Evolutionary conservation across 2,329 filamentous ascomycete genomes (phyloP), one percentile per base, ranked within the genome.

Genomic region (Pleomassaria siparia): DNA sequence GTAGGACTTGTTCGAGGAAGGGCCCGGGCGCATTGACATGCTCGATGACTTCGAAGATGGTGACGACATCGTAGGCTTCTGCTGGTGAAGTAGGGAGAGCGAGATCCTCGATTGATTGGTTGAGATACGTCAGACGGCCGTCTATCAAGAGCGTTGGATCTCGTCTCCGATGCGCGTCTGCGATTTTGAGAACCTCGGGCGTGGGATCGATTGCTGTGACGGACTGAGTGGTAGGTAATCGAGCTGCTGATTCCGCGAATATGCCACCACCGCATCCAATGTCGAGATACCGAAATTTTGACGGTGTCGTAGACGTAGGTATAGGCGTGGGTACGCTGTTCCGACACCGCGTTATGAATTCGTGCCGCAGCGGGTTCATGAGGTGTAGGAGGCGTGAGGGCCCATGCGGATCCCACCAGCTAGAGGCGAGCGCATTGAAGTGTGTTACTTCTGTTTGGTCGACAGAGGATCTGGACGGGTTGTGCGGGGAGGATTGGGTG

Each of bases 351-450:
- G 79, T 79, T 70, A 96, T 94, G 74, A 97, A 97, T 73, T 91
- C 85, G 75, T 97, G 91, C 26, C 94, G 91, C 37, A 96, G 83
- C 1, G 94, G 94, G 74, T 99, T 97, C 92, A 99, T 97, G 58
- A 96, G 86, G 72, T 99, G 94, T 2, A 99, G 84, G 49, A 96
- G 84, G 30, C 92, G 85, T 3, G 91, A 96, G 6, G 92, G 87
- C 43, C 94, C 94, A 66, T 96, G 85, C 1, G 92, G 89, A 72
- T 97, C 91, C 94, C 94, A 99, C 94, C 94, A 99, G 62, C 87
- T 87, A 56, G 88, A 89, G 56, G 94, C 94, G 63, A 99, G 89
- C 54, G 85, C 84, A 65, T 91, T 91, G 81, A 99, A 99, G 77
- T 99, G 94, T 15, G 88, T 88, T 55, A 99, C 84, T 76, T 99